Percentiles rank a stretch among this genome's conserved stretches.
phyloP scores from a whole-genome alignment of 306 rosid genomes.

The Fragaria ananassa region DNA sequence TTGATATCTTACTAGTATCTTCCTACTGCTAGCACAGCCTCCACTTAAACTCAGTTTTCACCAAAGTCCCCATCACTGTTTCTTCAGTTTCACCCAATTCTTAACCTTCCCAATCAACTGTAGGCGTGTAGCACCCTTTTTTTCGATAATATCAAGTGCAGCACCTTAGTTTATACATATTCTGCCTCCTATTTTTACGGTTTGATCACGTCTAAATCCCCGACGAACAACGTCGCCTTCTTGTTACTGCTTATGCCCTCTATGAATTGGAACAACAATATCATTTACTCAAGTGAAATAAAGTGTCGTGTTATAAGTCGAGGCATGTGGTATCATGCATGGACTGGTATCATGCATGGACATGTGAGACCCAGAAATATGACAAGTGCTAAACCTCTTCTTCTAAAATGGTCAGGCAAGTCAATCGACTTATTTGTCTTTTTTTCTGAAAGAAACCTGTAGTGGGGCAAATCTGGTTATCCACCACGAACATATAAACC shows the following conservation, averaged over 20 bases:
- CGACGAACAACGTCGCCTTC: too few relatives aligned
- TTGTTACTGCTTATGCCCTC: neutral
- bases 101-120: neutral
- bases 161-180: neutral
- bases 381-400: neutral
- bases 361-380: neutral
- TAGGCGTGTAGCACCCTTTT: neutral
- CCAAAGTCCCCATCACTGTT: neutral
- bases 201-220: neutral
- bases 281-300: neutral
- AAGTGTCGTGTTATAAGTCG: neutral
- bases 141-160: too few relatives aligned
- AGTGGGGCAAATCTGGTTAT: neutral
- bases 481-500: constrained; percentile 11
- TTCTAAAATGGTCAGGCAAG: neutral
- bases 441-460: constrained; percentile 10
- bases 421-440: neutral
- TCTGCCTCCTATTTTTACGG: neutral
- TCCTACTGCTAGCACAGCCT: neutral
- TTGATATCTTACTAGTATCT: neutral
- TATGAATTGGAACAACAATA: neutral
- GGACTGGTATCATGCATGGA: constrained; percentile 4
- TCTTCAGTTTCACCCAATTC: neutral
- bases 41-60: neutral
- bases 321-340: constrained; percentile 1